phyloP scores from a whole-genome alignment of 345 rosid species.

The Gossypium longicalyx region DNA sequence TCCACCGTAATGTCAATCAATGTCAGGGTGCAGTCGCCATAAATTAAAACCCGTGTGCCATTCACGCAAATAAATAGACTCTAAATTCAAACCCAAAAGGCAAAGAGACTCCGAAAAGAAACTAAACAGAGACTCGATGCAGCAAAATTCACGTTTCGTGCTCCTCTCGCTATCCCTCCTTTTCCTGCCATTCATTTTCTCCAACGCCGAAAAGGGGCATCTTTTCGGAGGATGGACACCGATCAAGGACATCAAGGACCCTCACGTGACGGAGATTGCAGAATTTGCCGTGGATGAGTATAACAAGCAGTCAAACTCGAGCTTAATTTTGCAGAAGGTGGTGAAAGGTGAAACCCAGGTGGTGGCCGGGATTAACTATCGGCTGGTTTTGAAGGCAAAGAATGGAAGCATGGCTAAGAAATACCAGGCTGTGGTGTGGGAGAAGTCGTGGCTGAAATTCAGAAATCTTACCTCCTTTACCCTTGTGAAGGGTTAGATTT shows the following conservation, averaged over 20 bases:
- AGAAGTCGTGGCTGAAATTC: constrained; percentile 31
- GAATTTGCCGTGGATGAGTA: constrained; percentile 37
- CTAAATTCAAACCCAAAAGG: background rate
- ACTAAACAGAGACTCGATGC: background rate
- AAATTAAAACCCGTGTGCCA: background rate
- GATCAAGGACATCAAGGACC: constrained; percentile 36
- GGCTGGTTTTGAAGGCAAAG: constrained; percentile 35
- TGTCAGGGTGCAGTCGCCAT: background rate
- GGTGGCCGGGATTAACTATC: constrained; percentile 48
- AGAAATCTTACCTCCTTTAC: constrained; percentile 36
- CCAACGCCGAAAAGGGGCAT: constrained; percentile 3
- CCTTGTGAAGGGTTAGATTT: constrained; percentile 1
- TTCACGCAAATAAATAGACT: background rate
- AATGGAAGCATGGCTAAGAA: constrained; percentile 6
- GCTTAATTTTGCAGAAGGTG: constrained; percentile 30
- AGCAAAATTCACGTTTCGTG: background rate
- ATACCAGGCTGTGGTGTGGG: constrained; percentile 52
- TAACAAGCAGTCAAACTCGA: constrained; percentile 29
- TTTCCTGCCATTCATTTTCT: constrained; percentile 21
- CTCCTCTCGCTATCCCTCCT: constrained; percentile 12
- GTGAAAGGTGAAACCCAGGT: constrained; percentile 45
- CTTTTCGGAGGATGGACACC: constrained; percentile 39
- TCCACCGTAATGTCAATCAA: background rate
- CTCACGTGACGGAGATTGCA: constrained; percentile 41
- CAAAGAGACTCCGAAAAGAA: background rate